Evolutionary conservation across 257 asterid genomes (phyloP).

Genomic region (Handroanthus guayacan): DNA sequence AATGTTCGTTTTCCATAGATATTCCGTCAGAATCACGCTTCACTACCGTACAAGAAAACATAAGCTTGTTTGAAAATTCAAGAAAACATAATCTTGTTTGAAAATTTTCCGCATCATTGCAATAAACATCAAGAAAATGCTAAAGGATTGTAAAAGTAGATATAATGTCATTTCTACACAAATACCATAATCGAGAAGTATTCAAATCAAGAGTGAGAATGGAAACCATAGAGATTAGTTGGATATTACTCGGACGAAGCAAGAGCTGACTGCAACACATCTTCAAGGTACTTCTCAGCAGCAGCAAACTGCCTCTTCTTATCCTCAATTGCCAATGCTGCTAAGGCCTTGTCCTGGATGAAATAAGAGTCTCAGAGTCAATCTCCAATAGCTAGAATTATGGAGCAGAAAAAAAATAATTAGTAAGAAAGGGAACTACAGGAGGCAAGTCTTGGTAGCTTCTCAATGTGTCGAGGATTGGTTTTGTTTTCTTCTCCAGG

Average conservation of each 20-base stretch:
- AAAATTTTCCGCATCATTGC: neutral
- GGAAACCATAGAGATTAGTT: constrained; percentile 22
- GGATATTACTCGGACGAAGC: constrained; percentile 67
- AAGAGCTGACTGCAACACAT: constrained; percentile 95
- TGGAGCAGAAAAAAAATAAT: constrained; percentile 14
- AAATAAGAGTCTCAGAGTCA: constrained; percentile 19
- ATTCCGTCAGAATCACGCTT: neutral
- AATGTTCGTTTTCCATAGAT: constrained; percentile 18
- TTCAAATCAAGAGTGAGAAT: neutral
- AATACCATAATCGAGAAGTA: constrained; percentile 5
- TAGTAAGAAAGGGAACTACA: constrained; percentile 46
- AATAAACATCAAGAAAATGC: constrained; percentile 23
- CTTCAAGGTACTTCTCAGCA: constrained; percentile 98
- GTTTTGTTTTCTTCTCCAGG: constrained; percentile 91
- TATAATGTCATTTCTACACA: constrained; percentile 15
- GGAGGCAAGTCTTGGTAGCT: constrained; percentile 99
- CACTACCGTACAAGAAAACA: constrained; percentile 19
- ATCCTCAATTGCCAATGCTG: constrained; percentile 95
- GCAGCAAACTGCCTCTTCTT: constrained; percentile 92
- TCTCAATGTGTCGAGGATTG: constrained; percentile 90
- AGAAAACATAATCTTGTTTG: no score
- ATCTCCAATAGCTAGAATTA: constrained; percentile 14
- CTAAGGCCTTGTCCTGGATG: constrained; percentile 92
- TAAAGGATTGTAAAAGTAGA: constrained; percentile 10
- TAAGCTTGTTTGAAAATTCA: no score